Evolutionary conservation across 2,329 filamentous ascomycete species (phyloP), one percentile per base, ranked within the genome.

Genomic region (Xylariaceae sp.): DNA sequence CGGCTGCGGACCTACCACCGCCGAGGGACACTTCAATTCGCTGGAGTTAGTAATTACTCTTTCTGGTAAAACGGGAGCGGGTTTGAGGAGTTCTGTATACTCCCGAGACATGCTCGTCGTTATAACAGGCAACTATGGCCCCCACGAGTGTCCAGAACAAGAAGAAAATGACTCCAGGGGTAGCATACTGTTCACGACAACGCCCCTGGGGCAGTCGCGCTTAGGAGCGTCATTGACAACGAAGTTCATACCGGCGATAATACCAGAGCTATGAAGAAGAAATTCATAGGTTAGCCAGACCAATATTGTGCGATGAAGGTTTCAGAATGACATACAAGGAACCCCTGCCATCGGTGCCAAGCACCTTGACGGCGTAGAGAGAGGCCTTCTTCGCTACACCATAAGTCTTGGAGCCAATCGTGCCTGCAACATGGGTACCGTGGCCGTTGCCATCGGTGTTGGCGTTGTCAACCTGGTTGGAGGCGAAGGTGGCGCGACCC

Each of bases 21-120:
- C 82, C 82, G 3, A 86, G 76, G 19, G 80, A 84, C 77, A 86
- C n/a, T n/a, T n/a, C n/a, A n/a, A n/a, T n/a, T n/a, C n/a, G n/a
- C n/a, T n/a, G n/a, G n/a, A n/a, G n/a, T n/a, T n/a, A n/a, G n/a
- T n/a, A n/a, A n/a, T n/a, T n/a, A n/a, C n/a, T n/a, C n/a, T n/a
- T n/a, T n/a, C n/a, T n/a, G n/a, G n/a, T n/a, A n/a, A n/a, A n/a
- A n/a, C n/a, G n/a, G n/a, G n/a, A n/a, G n/a, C n/a, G n/a, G n/a
- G n/a, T n/a, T n/a, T n/a, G n/a, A n/a, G n/a, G n/a, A n/a, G n/a
- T n/a, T n/a, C n/a, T n/a, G n/a, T n/a, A n/a, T n/a, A n/a, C n/a
- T n/a, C n/a, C n/a, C n/a, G n/a, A n/a, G n/a, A n/a, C n/a, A n/a
- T n/a, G n/a, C n/a, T n/a, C n/a, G n/a, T n/a, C n/a, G n/a, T n/a